These are phyloP conservation scores for Zizania palustris DNA, from an alignment of 202 grass and related monocot genomes.

Conservation along the genomic window DNA sequence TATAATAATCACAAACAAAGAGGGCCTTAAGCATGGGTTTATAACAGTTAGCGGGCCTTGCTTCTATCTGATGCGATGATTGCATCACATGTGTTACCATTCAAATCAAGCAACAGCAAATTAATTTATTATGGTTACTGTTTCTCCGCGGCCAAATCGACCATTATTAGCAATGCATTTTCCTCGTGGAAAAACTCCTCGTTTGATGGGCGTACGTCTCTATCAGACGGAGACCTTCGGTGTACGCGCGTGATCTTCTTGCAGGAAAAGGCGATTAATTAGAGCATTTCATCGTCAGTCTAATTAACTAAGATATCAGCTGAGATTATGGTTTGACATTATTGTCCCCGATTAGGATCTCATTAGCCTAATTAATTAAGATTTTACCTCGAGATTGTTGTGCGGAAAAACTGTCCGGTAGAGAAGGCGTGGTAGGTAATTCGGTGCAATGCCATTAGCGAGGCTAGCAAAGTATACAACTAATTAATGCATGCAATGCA, in stretches of 20 bases:
- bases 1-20: too few relatives aligned
- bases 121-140: neutral
- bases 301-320: neutral
- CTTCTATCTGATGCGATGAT: neutral
- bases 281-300: neutral
- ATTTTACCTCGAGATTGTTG: neutral
- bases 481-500: too few relatives aligned
- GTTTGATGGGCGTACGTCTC: neutral
- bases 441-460: too few relatives aligned
- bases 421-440: too few relatives aligned
- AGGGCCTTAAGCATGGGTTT: neutral
- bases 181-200: neutral
- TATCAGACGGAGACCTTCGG: neutral
- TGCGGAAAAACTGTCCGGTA: neutral
- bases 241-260: neutral
- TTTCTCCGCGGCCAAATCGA: neutral
- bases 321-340: neutral
- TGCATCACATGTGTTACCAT: neutral
- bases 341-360: neutral
- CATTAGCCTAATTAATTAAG: neutral
- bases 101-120: neutral
- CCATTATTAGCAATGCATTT: neutral
- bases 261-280: neutral
- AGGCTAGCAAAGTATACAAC: too few relatives aligned
- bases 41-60: too few relatives aligned